Base-by-base conservation (phyloP, 345 rosid genomes). In the Erysimum cheiranthoides region DNA sequence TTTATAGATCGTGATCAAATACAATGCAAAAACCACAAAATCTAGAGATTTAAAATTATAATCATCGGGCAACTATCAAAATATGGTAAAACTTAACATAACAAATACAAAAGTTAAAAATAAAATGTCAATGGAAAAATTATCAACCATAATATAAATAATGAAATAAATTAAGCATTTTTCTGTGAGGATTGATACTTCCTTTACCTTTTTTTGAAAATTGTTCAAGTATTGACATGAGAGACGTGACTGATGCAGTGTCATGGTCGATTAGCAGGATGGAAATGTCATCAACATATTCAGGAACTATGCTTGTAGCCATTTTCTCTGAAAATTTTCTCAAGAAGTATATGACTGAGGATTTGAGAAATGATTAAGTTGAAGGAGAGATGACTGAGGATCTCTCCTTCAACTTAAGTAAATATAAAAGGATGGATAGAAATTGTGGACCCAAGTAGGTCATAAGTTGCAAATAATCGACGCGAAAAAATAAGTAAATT, bases 201-300 rank as follows among this genome's bases (percentile, higher is more conserved):
- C 10, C 2, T 16, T 43, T 61, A 76, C 75, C 71, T 2, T 45
- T 69, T 10, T 43, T 34, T 1, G 65, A 61, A 43, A 61, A 13
- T 0, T 4, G 4, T 61, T 32, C 11, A 46, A 76, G 52, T 50
- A 70, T 61, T 69, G 34, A 16, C 8, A 42, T 69, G 51, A 76
- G 71, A 28, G 60, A 53, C 2, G 51, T 8, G 21, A 34, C 4
- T 27, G 71, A 61, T 30, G 32, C 6, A n/a, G 5, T 16, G 5
- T 76, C 80, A 76, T 69, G 13, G 1, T 76, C 80, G 7, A 76
- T 70, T 3, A 76, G 25, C 25, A 76, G 17, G 16, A 76, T 35
- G 6, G 31, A 45, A 35, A 49, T 30, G 6, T 63, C 75, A 40
- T 25, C 13, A 52, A n/a, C 5, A 5, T 3, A 0, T 0, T 61